These are phyloP conservation scores for Chlamydomonas sphaeroides DNA, from an alignment of 139 green algal genomes.

Conservation along the genomic window DNA sequence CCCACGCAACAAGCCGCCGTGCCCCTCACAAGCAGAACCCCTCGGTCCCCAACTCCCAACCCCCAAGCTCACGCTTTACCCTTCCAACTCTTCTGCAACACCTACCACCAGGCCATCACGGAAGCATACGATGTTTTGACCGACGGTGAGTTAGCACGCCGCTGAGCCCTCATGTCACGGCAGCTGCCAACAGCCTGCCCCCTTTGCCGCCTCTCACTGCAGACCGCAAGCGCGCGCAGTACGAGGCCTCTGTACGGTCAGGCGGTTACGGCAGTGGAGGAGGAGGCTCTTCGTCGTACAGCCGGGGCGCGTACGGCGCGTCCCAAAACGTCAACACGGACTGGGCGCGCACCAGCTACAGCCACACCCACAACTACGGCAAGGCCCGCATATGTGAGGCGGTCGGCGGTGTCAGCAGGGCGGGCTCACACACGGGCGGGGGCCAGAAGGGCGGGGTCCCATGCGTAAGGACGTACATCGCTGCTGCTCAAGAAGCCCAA, in stretches of 20 bases:
- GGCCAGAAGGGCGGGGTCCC: too few species aligned
- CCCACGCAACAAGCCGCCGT: background rate
- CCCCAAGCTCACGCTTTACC: background rate
- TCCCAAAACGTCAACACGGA: conserved; percentile 7
- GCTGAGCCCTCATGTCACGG: background rate
- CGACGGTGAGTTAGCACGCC: background rate
- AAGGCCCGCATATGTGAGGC: conserved; percentile 4
- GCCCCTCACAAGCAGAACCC: background rate
- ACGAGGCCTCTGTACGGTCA: conserved; percentile 11
- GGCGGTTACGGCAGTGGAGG: background rate
- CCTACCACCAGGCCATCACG: conserved; percentile 4
- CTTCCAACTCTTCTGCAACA: background rate
- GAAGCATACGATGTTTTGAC: conserved; percentile 31
- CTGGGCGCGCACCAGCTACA: conserved; percentile 2
- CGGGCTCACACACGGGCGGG: too few species aligned
- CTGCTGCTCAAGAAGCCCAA: too few species aligned
- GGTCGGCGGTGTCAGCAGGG: too few species aligned
- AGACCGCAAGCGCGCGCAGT: conserved; percentile 32
- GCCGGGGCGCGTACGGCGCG: background rate
- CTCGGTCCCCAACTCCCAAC: background rate
- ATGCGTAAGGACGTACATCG: too few species aligned
- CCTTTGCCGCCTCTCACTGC: background rate
- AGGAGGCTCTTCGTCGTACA: background rate
- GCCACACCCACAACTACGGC: background rate
- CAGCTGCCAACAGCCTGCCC: too few species aligned